Conservation (phyloP, 2,329 filamentous ascomycete species). For the Penicillium sp. region DNA sequence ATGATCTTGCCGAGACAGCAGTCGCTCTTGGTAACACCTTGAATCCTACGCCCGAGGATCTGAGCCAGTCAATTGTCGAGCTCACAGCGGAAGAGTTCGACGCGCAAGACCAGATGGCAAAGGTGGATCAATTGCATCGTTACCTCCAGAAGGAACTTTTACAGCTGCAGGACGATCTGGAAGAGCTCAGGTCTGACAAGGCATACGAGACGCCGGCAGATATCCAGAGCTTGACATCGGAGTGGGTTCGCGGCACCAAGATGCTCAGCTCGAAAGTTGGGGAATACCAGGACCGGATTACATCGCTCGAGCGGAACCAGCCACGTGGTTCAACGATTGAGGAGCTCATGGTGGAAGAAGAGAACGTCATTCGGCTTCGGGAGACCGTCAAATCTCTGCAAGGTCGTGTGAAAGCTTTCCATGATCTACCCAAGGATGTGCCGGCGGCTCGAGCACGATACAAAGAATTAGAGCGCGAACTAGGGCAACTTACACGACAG, state of each 20-base stretch:
- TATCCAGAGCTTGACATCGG: slow-evolving; percentile 69
- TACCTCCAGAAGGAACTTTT: slow-evolving; percentile 58
- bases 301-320: slow-evolving; percentile 40
- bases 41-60: slow-evolving; percentile 49
- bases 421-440: slow-evolving; percentile 70
- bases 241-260: slow-evolving; percentile 71
- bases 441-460: slow-evolving; percentile 70
- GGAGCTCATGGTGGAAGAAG: slow-evolving; percentile 60
- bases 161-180: slow-evolving; percentile 30
- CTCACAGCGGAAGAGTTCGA: slow-evolving; percentile 58
- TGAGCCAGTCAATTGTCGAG: slow-evolving; percentile 57
- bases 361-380: slow-evolving; percentile 59
- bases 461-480: slow-evolving; percentile 64
- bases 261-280: slow-evolving; percentile 65
- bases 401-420: slow-evolving; percentile 66
- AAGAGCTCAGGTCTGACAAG: slow-evolving; percentile 34
- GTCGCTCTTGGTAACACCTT: slow-evolving; percentile 52
- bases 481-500: slow-evolving; percentile 61
- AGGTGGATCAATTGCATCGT: slow-evolving; percentile 58
- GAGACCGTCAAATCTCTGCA: slow-evolving; percentile 66
- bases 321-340: slow-evolving; percentile 42
- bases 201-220: slow-evolving; percentile 58
- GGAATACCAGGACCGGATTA: slow-evolving; percentile 63
- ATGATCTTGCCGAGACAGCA: slow-evolving; percentile 58
- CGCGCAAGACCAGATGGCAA: slow-evolving; percentile 56